Conservation (phyloP, 2,329 filamentous ascomycete species). For the Aspergillus quadrilineatus region DNA sequence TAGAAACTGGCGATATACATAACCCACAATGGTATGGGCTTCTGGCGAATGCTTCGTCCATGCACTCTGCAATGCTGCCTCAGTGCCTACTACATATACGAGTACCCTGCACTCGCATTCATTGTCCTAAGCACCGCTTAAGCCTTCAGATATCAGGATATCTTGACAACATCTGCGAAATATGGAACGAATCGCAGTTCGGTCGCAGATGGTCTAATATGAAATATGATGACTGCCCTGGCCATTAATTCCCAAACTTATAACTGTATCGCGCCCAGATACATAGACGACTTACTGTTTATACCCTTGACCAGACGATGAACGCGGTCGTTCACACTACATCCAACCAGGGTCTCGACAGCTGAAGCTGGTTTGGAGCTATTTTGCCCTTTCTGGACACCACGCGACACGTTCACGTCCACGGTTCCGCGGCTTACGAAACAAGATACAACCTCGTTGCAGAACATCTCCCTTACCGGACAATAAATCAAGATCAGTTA, state of each 20-base stretch:
- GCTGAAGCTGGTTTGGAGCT: background rate
- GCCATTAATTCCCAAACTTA: background rate
- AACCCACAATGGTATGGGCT: no score
- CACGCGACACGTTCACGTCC: background rate
- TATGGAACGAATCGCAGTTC: background rate
- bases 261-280: background rate
- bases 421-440: background rate
- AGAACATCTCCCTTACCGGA: no score
- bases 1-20: no score
- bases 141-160: background rate
- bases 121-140: background rate
- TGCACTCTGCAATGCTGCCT: background rate
- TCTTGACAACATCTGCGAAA: background rate
- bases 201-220: background rate
- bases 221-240: background rate
- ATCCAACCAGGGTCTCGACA: background rate
- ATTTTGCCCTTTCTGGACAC: background rate
- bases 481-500: background rate
- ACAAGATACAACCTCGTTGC: background rate
- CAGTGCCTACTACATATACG: background rate
- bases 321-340: background rate
- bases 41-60: background rate
- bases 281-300: background rate
- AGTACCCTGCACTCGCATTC: background rate
- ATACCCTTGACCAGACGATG: background rate